A percentile compares a stretch with the other conserved stretches of the same genome.
Evolutionary conservation across 768 basidiomycete genomes (phyloP).

Genomic region (Termitomyces titanicus): DNA sequence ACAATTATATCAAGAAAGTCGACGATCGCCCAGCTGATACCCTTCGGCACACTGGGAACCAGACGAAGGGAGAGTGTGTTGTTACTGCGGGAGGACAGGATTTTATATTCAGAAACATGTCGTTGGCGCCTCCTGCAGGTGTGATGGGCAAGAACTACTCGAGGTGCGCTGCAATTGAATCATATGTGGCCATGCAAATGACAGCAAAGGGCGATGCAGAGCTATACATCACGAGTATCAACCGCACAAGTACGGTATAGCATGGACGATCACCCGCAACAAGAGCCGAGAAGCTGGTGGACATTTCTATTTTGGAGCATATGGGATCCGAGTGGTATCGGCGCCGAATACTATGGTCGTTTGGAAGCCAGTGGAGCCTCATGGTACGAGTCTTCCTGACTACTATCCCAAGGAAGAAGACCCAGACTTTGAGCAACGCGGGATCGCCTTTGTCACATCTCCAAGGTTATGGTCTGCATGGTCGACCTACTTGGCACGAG

Average conservation of each 20-base stretch:
- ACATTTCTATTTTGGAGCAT: slow-evolving; percentile 13
- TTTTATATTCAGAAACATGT: neutral
- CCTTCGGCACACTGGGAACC: neutral
- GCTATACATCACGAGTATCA: slow-evolving; percentile 1
- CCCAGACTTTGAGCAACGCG: slow-evolving; percentile 7
- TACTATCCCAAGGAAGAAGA: slow-evolving; percentile 1
- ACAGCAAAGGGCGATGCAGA: no score
- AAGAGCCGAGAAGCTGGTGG: no score
- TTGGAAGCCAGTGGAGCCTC: slow-evolving; percentile 12
- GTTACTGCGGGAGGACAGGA: neutral
- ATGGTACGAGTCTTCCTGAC: slow-evolving; percentile 16
- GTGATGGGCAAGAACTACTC: slow-evolving; percentile 1
- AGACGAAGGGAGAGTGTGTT: neutral
- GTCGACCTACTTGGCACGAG: no score
- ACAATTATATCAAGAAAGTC: neutral
- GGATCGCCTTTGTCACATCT: slow-evolving; percentile 1
- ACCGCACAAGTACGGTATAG: neutral
- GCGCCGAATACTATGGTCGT: slow-evolving; percentile 11
- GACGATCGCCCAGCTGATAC: neutral
- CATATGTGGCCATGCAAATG: no score
- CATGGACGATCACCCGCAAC: slow-evolving; percentile 4
- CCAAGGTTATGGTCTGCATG: no score
- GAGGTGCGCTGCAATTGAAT: no score
- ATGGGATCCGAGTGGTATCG: slow-evolving; percentile 9
- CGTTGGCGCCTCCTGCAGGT: slow-evolving; percentile 1